phyloP scores from a whole-genome alignment of 2,329 filamentous ascomycete species.

The Tolypocladium nubicola region DNA sequence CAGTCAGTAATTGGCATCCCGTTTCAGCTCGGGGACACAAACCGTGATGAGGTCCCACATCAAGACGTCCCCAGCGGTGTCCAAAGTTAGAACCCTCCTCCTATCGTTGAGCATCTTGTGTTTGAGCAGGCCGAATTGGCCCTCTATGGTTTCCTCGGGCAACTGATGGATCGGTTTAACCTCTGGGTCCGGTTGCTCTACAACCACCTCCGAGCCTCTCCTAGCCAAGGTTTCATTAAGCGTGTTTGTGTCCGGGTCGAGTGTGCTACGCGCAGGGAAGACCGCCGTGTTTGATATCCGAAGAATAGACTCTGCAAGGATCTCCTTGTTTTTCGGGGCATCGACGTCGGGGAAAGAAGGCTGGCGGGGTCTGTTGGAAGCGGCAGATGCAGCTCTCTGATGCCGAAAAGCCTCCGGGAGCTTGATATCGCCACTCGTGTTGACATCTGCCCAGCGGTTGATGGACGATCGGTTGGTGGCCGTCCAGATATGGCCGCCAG shows the following conservation, averaged over 20 bases:
- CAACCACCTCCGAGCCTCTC: slow-evolving; percentile 19
- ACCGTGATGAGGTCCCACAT: slow-evolving; percentile 90
- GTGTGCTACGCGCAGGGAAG: slow-evolving; percentile 50
- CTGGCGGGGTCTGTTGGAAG: slow-evolving; percentile 23
- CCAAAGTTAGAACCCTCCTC: slow-evolving; percentile 77
- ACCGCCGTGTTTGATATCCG: slow-evolving; percentile 75
- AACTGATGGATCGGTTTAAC: slow-evolving; percentile 54
- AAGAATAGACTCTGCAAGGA: slow-evolving; percentile 68
- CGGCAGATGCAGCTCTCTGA: slow-evolving; percentile 34
- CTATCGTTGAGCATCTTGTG: slow-evolving; percentile 86
- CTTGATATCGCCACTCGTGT: slow-evolving; percentile 63
- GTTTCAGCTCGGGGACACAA: not conserved
- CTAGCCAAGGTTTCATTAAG: slow-evolving; percentile 33
- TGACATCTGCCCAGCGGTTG: slow-evolving; percentile 81
- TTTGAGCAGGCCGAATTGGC: slow-evolving; percentile 90
- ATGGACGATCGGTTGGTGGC: slow-evolving; percentile 85
- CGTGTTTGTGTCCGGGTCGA: slow-evolving; percentile 46
- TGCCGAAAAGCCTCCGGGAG: slow-evolving; percentile 45
- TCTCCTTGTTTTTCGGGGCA: slow-evolving; percentile 44
- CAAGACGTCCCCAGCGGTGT: slow-evolving; percentile 89
- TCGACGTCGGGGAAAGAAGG: slow-evolving; percentile 22
- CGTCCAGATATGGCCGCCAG: slow-evolving; percentile 76
- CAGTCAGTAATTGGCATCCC: not conserved
- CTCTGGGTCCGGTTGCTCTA: slow-evolving; percentile 18
- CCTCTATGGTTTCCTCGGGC: slow-evolving; percentile 78